A percentile compares a stretch with the other conserved stretches of the same genome.
Conservation (phyloP, 2,329 filamentous ascomycete species). For the Phialemonium atrogriseum region DNA sequence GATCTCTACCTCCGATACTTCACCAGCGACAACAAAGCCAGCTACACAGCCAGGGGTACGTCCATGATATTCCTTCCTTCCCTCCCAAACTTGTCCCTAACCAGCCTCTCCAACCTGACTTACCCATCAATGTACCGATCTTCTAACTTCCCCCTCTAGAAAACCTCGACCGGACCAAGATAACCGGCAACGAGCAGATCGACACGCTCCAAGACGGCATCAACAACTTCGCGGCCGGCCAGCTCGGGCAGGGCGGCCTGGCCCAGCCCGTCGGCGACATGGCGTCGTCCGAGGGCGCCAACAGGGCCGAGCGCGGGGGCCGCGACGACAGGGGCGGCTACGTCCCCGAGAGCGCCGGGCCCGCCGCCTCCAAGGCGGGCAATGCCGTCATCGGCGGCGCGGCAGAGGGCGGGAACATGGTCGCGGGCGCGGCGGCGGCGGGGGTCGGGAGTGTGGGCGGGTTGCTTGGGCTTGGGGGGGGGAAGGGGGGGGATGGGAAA, state of each 20-base stretch:
- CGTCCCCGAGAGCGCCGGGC: conserved; percentile 10
- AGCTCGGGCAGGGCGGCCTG: conserved; percentile 61
- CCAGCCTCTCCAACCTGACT: background rate
- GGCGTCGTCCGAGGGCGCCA: conserved; percentile 56
- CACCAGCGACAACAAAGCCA: conserved; percentile 69
- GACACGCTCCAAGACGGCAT: conserved; percentile 62
- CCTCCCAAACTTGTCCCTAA: background rate
- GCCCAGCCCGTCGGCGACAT: conserved; percentile 56
- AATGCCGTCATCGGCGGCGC: conserved; percentile 9
- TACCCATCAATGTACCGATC: too few relatives aligned
- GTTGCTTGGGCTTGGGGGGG: conserved; percentile 6
- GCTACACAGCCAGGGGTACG: conserved; percentile 60
- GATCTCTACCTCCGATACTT: conserved; percentile 66
- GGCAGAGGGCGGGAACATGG: conserved; percentile 5
- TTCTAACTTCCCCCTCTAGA: too few relatives aligned
- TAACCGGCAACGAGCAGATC: conserved; percentile 59
- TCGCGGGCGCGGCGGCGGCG: conserved; percentile 6
- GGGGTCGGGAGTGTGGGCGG: conserved; percentile 9
- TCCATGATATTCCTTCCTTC: conserved; percentile 3
- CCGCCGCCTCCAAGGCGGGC: conserved; percentile 4
- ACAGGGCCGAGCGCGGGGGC: conserved; percentile 54
- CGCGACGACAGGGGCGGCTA: conserved; percentile 53
- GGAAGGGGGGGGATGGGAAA: background rate
- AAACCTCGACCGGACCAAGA: conserved; percentile 58
- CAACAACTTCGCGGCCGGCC: conserved; percentile 51